A percentile compares a stretch with the other conserved stretches of the same genome.
These are phyloP conservation scores for Phtheirospermum japonicum DNA, from an alignment of 257 asterid species.

Conservation along the genomic window DNA sequence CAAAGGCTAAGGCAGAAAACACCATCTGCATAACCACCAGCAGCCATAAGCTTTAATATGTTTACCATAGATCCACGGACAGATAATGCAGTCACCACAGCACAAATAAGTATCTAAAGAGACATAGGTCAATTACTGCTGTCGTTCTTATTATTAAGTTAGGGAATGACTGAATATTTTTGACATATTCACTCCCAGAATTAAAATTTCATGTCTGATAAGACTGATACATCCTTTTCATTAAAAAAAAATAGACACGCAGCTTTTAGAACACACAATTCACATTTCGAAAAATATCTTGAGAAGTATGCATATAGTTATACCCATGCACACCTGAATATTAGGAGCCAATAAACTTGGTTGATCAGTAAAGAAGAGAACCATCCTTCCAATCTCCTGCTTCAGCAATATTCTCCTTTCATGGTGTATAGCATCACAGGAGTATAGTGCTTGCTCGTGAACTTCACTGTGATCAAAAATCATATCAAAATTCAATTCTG, in stretches of 20 bases:
- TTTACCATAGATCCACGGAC: conserved; percentile 14
- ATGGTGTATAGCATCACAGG: conserved; percentile 86
- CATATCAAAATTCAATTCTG: conserved; percentile 25
- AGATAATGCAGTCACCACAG: conserved; percentile 18
- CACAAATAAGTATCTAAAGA: conserved; percentile 9
- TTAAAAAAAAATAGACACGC: too few species aligned
- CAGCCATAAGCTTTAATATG: conserved; percentile 20
- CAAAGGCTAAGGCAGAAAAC: conserved; percentile 93
- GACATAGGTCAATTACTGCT: background rate
- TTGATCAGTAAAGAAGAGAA: conserved; percentile 92
- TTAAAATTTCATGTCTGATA: too few species aligned
- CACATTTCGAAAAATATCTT: too few species aligned
- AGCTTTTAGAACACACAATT: too few species aligned
- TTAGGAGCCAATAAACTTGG: conserved; percentile 98
- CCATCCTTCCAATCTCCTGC: conserved; percentile 99
- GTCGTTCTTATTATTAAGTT: background rate
- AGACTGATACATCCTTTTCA: too few species aligned
- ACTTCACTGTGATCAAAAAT: conserved; percentile 69
- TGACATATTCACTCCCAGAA: conserved; percentile 12
- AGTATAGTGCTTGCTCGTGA: conserved; percentile 81
- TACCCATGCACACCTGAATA: conserved; percentile 66
- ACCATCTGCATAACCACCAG: conserved; percentile 80
- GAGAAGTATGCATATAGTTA: too few species aligned
- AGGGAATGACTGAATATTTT: background rate
- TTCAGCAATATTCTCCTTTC: conserved; percentile 87